These are phyloP conservation scores for Fusarium palustre DNA, from an alignment of 2,329 filamentous ascomycete genomes.

Conservation along the genomic window DNA sequence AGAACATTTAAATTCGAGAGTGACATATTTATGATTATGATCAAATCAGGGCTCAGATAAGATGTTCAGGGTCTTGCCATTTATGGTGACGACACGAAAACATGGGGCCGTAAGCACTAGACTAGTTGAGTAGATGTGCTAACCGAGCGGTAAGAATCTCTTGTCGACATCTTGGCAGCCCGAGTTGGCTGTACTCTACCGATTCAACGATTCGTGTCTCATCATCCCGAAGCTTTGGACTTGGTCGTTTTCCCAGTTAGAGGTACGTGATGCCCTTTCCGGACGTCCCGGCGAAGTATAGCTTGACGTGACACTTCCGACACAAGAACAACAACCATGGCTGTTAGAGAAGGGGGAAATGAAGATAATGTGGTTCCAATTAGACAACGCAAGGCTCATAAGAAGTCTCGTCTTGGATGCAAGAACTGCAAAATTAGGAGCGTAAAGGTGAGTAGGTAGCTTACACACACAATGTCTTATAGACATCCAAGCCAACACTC, in stretches of 20 bases:
- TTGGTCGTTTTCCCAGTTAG: background rate
- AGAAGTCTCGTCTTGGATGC: slow-evolving; percentile 66
- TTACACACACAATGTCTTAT: background rate
- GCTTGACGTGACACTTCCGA: background rate
- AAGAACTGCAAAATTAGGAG: slow-evolving; percentile 67
- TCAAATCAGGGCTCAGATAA: background rate
- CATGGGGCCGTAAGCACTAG: slow-evolving; percentile 19
- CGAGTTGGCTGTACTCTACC: background rate
- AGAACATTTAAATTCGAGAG: too few species aligned
- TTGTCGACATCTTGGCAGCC: slow-evolving; percentile 4
- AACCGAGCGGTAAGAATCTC: background rate
- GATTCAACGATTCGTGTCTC: background rate
- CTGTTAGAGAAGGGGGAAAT: slow-evolving; percentile 3
- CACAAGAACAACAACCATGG: slow-evolving; percentile 15
- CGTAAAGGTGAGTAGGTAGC: slow-evolving; percentile 58
- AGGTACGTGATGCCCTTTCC: slow-evolving; percentile 3
- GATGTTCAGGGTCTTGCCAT: background rate
- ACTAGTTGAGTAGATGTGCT: slow-evolving; percentile 1
- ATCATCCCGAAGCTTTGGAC: background rate
- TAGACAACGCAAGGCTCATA: slow-evolving; percentile 56
- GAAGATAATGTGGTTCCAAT: background rate
- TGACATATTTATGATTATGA: background rate
- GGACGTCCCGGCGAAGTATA: slow-evolving; percentile 4
- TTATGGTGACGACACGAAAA: slow-evolving; percentile 1
- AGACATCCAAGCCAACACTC: background rate